Base-by-base conservation (phyloP, 2,329 filamentous ascomycete genomes). In the Pseudocercospora cruenta region DNA sequence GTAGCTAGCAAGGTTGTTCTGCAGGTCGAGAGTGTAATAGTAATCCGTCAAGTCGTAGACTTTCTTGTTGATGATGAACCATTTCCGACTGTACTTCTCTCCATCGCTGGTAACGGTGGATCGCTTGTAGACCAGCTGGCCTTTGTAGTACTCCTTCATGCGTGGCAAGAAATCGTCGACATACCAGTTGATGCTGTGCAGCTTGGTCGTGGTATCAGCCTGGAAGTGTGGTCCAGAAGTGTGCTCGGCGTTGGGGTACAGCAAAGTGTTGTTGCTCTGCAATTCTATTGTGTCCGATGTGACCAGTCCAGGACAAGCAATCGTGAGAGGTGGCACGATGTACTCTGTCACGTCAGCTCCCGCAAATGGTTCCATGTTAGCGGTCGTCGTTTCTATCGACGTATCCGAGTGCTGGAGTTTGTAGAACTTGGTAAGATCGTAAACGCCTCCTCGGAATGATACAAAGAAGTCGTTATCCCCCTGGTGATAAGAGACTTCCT, bases 1-100 rank as follows among this genome's bases (percentile, higher is more conserved):
- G 80, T 92, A 96, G 0, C 77, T 75, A 0, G 80, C 74, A 4
- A 83, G 72, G 62, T 88, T 82, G 70, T 89, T 84, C 21, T 73
- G 59, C n/a, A 83, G 70, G 8, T 90, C 81, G 49, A 89, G 80
- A 0, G 93, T 97, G 75, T 93, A 84, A 79, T 94, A 94, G 80
- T 99, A 99, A 77, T 98, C 88, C 0, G 92, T 96, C 62, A 99
- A 80, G 77, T 99, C 96, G 76, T 95, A 98, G 21, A 99, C 84
- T 60, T 85, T 86, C 62, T 89, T 84, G 31, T 92, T 84, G 67
- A 96, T 87, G 62, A 91, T 90, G 69, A 92, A 90, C 93, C 95
- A 98, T 75, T 87, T 86, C 72, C 91, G 90, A 62, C 88, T 84
- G 16, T 89, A 80, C 36, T 91, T 80, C 28, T 87, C 76, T 21